phyloP scores from a whole-genome alignment of 352 stramenopile species.

The Globisporangium nunn region DNA sequence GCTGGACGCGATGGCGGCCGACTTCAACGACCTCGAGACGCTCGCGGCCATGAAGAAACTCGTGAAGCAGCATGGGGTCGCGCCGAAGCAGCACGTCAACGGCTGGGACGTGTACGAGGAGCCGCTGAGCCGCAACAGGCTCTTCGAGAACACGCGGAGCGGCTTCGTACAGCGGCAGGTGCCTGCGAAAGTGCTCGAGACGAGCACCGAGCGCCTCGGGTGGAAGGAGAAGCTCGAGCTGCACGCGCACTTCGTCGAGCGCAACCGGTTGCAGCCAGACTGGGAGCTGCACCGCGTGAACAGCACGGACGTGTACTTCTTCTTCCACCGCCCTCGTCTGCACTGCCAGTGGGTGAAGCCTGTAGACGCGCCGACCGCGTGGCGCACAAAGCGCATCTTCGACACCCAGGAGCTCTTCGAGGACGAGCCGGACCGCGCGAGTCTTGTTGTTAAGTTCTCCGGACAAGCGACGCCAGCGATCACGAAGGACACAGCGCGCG shows the following conservation, averaged over 20 bases:
- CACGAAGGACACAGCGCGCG: slow-evolving; percentile 33
- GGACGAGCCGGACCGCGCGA: slow-evolving; percentile 39
- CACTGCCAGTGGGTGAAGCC: slow-evolving; percentile 56
- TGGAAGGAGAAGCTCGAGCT: slow-evolving; percentile 64
- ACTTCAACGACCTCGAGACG: slow-evolving; percentile 56
- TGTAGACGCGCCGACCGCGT: slow-evolving; percentile 25
- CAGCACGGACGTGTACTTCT: slow-evolving; percentile 59
- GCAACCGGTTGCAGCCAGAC: slow-evolving; percentile 30
- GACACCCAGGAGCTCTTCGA: slow-evolving; percentile 33
- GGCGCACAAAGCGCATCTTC: slow-evolving; percentile 56
- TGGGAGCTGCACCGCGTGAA: slow-evolving; percentile 63
- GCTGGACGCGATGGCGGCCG: slow-evolving; percentile 26
- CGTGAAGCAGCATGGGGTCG: slow-evolving; percentile 15
- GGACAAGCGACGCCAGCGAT: slow-evolving; percentile 20
- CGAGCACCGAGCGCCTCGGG: slow-evolving; percentile 25
- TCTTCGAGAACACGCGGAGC: slow-evolving; percentile 55
- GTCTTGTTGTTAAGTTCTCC: slow-evolving; percentile 41
- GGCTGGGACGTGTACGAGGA: slow-evolving; percentile 54
- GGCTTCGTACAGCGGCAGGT: slow-evolving; percentile 66
- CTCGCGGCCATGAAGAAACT: slow-evolving; percentile 27
- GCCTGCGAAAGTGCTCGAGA: slow-evolving; percentile 28
- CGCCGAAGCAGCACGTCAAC: slow-evolving; percentile 9
- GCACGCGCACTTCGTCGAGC: slow-evolving; percentile 42
- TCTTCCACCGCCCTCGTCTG: slow-evolving; percentile 47
- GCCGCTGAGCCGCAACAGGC: slow-evolving; percentile 39